Percentiles rank a stretch among this genome's conserved stretches.
These are phyloP conservation scores for Suillus subluteus DNA, from an alignment of 768 basidiomycete genomes.

Conservation along the genomic window DNA sequence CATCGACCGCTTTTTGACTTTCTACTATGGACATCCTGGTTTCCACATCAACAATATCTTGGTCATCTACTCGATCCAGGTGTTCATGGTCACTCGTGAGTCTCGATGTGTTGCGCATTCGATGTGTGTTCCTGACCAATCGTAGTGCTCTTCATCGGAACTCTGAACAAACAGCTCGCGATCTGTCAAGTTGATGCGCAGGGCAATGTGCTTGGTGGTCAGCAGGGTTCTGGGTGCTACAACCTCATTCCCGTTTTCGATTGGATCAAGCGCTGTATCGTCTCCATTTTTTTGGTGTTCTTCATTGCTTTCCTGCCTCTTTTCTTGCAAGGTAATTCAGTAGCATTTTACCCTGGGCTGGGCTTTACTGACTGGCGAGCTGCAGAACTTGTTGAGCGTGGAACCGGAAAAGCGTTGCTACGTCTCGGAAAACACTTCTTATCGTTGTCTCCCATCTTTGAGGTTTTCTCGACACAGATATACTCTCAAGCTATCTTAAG, in stretches of 20 bases:
- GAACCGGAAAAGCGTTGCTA: slow-evolving; percentile 91
- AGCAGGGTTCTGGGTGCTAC: slow-evolving; percentile 81
- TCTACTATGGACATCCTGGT: slow-evolving; percentile 99
- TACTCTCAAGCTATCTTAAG: slow-evolving; percentile 96
- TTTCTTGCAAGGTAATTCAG: slow-evolving; percentile 88
- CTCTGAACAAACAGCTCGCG: slow-evolving; percentile 89
- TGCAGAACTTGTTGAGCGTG: slow-evolving; percentile 92
- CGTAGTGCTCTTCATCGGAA: slow-evolving; percentile 90
- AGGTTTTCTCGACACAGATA: slow-evolving; percentile 98
- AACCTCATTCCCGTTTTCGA: slow-evolving; percentile 95
- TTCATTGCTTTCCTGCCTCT: slow-evolving; percentile 96
- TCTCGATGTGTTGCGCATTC: slow-evolving; percentile 23
- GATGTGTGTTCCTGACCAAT: slow-evolving; percentile 16
- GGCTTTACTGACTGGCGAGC: slow-evolving; percentile 11
- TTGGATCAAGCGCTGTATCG: slow-evolving; percentile 96
- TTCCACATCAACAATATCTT: slow-evolving; percentile 99
- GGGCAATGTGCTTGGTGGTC: slow-evolving; percentile 79
- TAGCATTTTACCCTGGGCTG: slow-evolving; percentile 10
- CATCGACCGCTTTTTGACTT: slow-evolving; percentile 97
- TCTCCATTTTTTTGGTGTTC: slow-evolving; percentile 99
- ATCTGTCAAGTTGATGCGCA: slow-evolving; percentile 87
- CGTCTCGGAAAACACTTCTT: slow-evolving; percentile 97
- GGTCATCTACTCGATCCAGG: slow-evolving; percentile 96
- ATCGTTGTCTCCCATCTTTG: slow-evolving; percentile 95
- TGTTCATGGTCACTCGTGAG: slow-evolving; percentile 95